Base-by-base conservation (phyloP, 1,284 basidiomycete species). In the Trichosporon faecale region DNA sequence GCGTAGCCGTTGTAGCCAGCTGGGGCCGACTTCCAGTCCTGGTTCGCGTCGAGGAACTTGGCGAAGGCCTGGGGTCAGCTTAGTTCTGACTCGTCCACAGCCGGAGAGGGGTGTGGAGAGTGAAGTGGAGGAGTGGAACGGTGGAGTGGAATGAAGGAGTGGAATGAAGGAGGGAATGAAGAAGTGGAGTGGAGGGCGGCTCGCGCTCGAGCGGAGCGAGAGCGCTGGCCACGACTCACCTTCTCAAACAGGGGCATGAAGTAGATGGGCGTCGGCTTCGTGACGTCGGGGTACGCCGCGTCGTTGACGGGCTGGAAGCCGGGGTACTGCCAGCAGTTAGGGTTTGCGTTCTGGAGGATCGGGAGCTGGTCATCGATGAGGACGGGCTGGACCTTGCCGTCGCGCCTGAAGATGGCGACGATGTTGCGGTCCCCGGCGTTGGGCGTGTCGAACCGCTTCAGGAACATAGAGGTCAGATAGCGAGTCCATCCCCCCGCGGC, bases 211-310 rank as follows among this genome's bases (percentile, higher is more conserved):
- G n/a, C n/a, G n/a, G n/a, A n/a, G n/a, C n/a, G n/a, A n/a, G n/a
- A n/a, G n/a, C 40, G 40, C 35, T 44, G 11, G 40, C 40, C n/a
- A 18, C 18, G 40, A 44, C 49, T 52, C 49, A 52, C 49, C 71
- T 74, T 74, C 64, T 74, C 73, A 40, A 74, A 68, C 18, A 74
- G 68, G 21, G 73, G 73, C 63, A 74, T 72, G 68, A 72, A 74
- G 67, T 71, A 72, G 64, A 72, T 70, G 18, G 71, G 70, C 7
- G 73, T 74, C 0, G 71, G 68, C 7, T 66, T 68, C 14, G 60
- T n/a, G 23, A 67, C 61, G 37, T 46, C 70, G 0, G 68, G 68
- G 23, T 66, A 37, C 25, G 71, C 73, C 0, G 73, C 73, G 49
- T 74, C 73, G 49, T 63, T 55, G 11, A 72, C 71, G 12, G 73